Percentiles rank a stretch among this genome's conserved stretches.
Evolutionary conservation across 345 rosid genomes (phyloP).

Genomic region (Salix suchowensis): DNA sequence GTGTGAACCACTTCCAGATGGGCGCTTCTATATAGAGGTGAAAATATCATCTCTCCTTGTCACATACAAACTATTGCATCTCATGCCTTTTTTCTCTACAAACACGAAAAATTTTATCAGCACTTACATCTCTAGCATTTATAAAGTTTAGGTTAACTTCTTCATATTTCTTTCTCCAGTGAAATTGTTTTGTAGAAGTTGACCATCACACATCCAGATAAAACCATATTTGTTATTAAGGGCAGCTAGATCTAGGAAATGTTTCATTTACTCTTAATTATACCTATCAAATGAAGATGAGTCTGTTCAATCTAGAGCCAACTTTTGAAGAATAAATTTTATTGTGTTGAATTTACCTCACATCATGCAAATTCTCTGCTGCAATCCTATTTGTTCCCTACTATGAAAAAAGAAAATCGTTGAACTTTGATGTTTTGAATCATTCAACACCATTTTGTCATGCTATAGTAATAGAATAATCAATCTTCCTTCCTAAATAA

Average conservation of each 20-base stretch:
- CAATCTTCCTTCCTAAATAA: not conserved
- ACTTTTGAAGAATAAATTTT: not conserved
- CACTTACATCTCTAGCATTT: not conserved
- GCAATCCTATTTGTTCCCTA: not conserved
- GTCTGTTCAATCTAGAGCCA: not conserved
- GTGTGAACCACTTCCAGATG: conserved; percentile 95
- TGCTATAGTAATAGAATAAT: no score
- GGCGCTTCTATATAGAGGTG: conserved; percentile 83
- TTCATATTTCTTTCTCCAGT: not conserved
- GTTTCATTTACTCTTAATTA: not conserved
- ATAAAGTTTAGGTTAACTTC: not conserved
- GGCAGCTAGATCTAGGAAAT: not conserved
- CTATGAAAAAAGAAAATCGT: no score
- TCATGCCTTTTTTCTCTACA: not conserved
- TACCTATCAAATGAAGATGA: not conserved
- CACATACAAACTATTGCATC: not conserved
- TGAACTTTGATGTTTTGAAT: no score
- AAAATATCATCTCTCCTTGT: not conserved
- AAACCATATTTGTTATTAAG: not conserved
- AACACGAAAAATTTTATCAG: not conserved
- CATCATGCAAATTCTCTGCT: not conserved
- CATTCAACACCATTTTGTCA: not conserved
- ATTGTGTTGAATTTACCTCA: not conserved
- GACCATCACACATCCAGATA: not conserved
- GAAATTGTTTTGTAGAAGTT: not conserved